Base-by-base conservation (phyloP, 176 grass and related monocot genomes). In the Rhipidocladum racemiflorum region DNA sequence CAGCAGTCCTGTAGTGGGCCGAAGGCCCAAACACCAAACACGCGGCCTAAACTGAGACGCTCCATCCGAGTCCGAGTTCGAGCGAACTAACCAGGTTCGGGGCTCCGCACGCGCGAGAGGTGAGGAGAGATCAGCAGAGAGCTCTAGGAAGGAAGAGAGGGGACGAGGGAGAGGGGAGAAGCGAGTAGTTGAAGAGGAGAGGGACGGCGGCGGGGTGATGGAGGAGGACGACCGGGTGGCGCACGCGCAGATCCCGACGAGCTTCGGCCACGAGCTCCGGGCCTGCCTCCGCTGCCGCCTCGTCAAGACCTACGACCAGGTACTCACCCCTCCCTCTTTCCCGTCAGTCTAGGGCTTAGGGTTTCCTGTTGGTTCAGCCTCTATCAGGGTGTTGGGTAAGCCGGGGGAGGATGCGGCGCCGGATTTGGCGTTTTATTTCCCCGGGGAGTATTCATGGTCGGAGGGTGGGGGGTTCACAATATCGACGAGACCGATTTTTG, bases 261-360 rank as follows among this genome's bases (percentile, higher is more conserved):
- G 96, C 85, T 98, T 98, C 85, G 96, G 96, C 74, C 96, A 89
- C 76, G 96, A 95, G 96, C 92, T 98, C 65, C 92, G 92, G 27
- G 96, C 96, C 50, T 95, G 96, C 82, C 96, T 98, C 73, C 92
- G 92, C 13, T 98, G 96, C 76, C 92, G 96, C 82, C 96, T 98
- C 85, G 96, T 98, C 82, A 98, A 98, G 88, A 98, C 96, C 81
- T 98, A 98, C 85, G 92, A 98, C 67, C 92, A 98, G 91, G 90
- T 93, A 61, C 50, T 53, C 11, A 32, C 25, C 42, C 9, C 6
- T 53, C n/a, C 1, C 25, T 13, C 57, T 14, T 28, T 0, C 49
- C 13, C 30, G 27, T 75, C 34, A 36, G 9, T 34, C 21, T 83
- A 46, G 77, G 28, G 53, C 42, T 79, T 36, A 7, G 43, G 78